Conservation (phyloP, 2,329 filamentous ascomycete species). For the Monosporascus sp. region DNA sequence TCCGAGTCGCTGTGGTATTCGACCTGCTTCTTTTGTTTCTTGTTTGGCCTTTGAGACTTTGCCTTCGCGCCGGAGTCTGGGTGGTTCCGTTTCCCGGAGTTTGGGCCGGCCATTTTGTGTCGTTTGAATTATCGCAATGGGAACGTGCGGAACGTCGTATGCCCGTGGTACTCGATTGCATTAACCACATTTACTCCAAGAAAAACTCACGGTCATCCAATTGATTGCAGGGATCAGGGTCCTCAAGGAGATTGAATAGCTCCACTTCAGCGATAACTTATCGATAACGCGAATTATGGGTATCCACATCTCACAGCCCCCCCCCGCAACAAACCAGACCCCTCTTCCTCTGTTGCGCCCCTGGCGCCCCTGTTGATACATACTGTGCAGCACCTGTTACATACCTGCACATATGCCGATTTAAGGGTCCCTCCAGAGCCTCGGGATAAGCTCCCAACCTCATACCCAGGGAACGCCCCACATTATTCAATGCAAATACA, state of each 20-base stretch:
- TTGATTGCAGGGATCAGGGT: background rate
- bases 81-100: slow-evolving; percentile 22
- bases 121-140: background rate
- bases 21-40: slow-evolving; percentile 45
- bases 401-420: too few relatives aligned
- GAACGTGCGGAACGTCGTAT: background rate
- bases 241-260: background rate
- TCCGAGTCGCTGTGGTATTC: slow-evolving; percentile 51
- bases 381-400: too few relatives aligned
- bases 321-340: too few relatives aligned
- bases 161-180: too few relatives aligned
- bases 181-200: background rate
- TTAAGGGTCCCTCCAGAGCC: too few relatives aligned
- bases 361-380: too few relatives aligned
- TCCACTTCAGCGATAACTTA: background rate
- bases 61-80: slow-evolving; percentile 21
- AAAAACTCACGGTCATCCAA: background rate
- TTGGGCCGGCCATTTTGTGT: slow-evolving; percentile 19
- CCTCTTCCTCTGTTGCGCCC: too few relatives aligned
- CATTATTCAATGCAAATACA: too few relatives aligned
- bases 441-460: too few relatives aligned
- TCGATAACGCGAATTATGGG: background rate
- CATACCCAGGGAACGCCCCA: too few relatives aligned
- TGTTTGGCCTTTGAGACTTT: slow-evolving; percentile 37
- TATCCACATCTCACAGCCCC: too few relatives aligned